These are phyloP conservation scores for Claviceps sp. DNA, from an alignment of 2,329 filamentous ascomycete species.

Conservation along the genomic window DNA sequence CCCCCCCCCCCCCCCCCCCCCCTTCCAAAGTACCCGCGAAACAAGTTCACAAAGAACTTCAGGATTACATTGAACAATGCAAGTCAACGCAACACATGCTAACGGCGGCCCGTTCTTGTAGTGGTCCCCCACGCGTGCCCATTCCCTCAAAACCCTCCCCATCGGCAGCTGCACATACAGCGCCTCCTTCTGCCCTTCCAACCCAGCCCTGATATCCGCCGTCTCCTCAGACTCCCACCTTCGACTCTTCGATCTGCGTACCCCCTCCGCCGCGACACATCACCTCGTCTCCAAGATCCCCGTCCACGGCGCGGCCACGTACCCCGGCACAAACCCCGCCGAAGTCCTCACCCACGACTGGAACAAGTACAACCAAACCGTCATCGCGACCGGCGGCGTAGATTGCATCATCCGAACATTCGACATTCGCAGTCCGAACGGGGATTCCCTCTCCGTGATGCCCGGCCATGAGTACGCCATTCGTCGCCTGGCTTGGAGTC, in stretches of 20 bases:
- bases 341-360: constrained; percentile 94
- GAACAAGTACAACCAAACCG: constrained; percentile 88
- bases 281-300: constrained; percentile 74
- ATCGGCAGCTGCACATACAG: constrained; percentile 92
- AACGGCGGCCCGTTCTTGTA: constrained; percentile 15
- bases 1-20: too few relatives aligned
- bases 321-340: constrained; percentile 36
- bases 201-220: constrained; percentile 70
- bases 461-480: constrained; percentile 86
- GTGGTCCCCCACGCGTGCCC: constrained; percentile 71
- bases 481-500: constrained; percentile 76
- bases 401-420: constrained; percentile 81
- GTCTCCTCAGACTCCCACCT: constrained; percentile 83
- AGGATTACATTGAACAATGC: neutral
- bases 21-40: too few relatives aligned
- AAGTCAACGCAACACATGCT: neutral
- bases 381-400: constrained; percentile 80
- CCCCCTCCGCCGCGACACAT: constrained; percentile 73
- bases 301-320: constrained; percentile 51
- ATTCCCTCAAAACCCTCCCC: constrained; percentile 73
- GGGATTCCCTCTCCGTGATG: constrained; percentile 60
- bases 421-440: constrained; percentile 65
- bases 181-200: constrained; percentile 79
- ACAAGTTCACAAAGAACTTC: too few relatives aligned
- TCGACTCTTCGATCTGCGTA: constrained; percentile 82